Percentiles rank a stretch among this genome's conserved stretches.
phyloP scores from a whole-genome alignment of 257 asterid species.

The Cordia subcordata region DNA sequence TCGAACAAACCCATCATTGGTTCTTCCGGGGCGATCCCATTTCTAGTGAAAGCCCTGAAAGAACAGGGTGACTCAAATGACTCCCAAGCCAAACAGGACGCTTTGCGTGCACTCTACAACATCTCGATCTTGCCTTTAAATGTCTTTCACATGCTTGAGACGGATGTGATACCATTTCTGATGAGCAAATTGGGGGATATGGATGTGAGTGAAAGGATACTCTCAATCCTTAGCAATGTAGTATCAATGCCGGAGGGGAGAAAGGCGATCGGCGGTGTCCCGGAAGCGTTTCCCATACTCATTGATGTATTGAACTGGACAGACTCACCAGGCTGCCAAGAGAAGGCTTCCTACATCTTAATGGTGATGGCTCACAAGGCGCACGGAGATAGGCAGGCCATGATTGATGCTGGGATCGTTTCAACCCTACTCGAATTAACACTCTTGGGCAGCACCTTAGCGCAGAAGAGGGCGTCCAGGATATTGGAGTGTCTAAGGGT shows the following conservation, averaged over 20 bases:
- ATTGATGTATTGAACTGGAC: conserved; percentile 71
- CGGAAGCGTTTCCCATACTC: conserved; percentile 52
- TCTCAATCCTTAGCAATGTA: conserved; percentile 62
- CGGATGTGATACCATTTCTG: conserved; percentile 46
- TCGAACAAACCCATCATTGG: conserved; percentile 76
- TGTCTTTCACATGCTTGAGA: conserved; percentile 38
- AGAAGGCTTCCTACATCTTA: conserved; percentile 67
- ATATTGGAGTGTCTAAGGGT: conserved; percentile 62
- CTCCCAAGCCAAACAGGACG: conserved; percentile 53
- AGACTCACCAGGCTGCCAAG: conserved; percentile 84
- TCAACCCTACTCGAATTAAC: conserved; percentile 73
- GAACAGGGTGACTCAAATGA: conserved; percentile 10
- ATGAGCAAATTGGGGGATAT: conserved; percentile 54
- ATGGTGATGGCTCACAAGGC: conserved; percentile 95
- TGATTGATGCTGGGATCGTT: conserved; percentile 76
- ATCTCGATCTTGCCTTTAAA: conserved; percentile 65
- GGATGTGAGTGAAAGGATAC: conserved; percentile 68
- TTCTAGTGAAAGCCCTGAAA: conserved; percentile 40
- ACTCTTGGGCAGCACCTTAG: conserved; percentile 66
- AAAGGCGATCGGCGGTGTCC: conserved; percentile 42
- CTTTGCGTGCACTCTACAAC: conserved; percentile 73
- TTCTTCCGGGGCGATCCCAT: conserved; percentile 71
- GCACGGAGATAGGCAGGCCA: conserved; percentile 61
- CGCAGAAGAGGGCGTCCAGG: conserved; percentile 87
- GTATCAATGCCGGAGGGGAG: conserved; percentile 62